A percentile compares a stretch with the other conserved stretches of the same genome.
Conservation (phyloP, 2,329 filamentous ascomycete species). For the Teratosphaeriaceae sp. region DNA sequence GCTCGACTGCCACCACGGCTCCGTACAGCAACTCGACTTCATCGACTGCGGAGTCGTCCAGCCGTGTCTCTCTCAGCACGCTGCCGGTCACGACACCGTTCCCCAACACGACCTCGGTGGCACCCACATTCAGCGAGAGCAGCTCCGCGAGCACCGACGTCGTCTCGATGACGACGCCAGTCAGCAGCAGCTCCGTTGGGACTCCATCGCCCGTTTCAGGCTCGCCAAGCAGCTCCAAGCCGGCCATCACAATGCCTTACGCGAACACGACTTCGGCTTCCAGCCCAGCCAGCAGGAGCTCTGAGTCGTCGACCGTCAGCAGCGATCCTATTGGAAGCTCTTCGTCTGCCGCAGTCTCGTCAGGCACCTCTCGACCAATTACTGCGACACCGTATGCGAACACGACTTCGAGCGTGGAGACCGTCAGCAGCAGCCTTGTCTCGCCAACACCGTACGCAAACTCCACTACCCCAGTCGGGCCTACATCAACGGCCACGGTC, state of each 20-base stretch:
- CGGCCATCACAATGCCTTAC: not conserved
- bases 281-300: not conserved
- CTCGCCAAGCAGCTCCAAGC: too few relatives aligned
- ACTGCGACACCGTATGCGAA: not conserved
- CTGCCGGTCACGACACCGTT: too few relatives aligned
- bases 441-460: not conserved
- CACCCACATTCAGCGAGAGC: too few relatives aligned
- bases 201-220: too few relatives aligned
- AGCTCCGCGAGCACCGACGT: not conserved
- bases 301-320: not conserved
- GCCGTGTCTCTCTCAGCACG: too few relatives aligned
- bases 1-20: too few relatives aligned
- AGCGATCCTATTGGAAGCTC: too few relatives aligned
- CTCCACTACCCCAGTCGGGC: not conserved
- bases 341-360: too few relatives aligned
- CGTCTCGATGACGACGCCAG: not conserved
- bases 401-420: not conserved
- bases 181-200: not conserved
- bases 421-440: not conserved
- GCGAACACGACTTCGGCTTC: not conserved
- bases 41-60: too few relatives aligned
- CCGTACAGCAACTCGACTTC: too few relatives aligned
- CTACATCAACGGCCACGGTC: not conserved
- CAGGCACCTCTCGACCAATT: not conserved
- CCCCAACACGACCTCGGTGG: too few relatives aligned